Base-by-base conservation (phyloP, 75 land plant species). In the Pseudotsuga menziesii region DNA sequence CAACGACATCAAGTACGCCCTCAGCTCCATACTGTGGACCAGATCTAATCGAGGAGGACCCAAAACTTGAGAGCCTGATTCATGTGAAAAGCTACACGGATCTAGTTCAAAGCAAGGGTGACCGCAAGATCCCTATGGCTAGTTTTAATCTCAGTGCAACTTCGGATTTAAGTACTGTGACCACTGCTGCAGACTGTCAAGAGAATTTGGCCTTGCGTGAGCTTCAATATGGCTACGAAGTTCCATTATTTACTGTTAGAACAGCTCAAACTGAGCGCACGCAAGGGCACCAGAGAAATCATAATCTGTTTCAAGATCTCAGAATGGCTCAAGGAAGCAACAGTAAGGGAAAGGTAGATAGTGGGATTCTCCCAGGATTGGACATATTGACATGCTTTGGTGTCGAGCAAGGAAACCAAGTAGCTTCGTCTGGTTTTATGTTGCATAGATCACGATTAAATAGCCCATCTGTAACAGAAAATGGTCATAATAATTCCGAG, bases 21-120 rank as follows among this genome's bases (percentile, higher is more conserved):
- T 48, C 52, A 9, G 52, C 52, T 48, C 52, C 0, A 48, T 48
- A 48, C 52, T 48, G 11, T 48, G 52, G 11, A 48, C 52, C 52
- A 48, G 52, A 48, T 8, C 52, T 48, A 48, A 48, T 48, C 52
- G 52, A 48, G 52, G 17, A 36, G 5, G 23, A 69, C 23, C 39
- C 17, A 20, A 39, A 20, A 8, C 52, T 69, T 11, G 23, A 41
- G 41, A 69, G 3, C 48, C 72, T 69, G 23, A 41, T 35, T 44
- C 72, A 69, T 20, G 44, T 69, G 32, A 69, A 12, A 41, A 69
- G 72, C 23, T 69, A 6, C n/a, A 41, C 52, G n/a, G 72, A 69
- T 41, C 39, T 69, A 35, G 23, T 69, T 39, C 72, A 41, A 11
- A 69, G 39, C 19, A 20, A 8, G 9, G 52, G 52, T 48, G 52